A percentile compares a stretch with the other conserved stretches of the same genome.
These are phyloP conservation scores for Scedosporium boydii DNA, from an alignment of 2,329 filamentous ascomycete genomes.

Conservation along the genomic window DNA sequence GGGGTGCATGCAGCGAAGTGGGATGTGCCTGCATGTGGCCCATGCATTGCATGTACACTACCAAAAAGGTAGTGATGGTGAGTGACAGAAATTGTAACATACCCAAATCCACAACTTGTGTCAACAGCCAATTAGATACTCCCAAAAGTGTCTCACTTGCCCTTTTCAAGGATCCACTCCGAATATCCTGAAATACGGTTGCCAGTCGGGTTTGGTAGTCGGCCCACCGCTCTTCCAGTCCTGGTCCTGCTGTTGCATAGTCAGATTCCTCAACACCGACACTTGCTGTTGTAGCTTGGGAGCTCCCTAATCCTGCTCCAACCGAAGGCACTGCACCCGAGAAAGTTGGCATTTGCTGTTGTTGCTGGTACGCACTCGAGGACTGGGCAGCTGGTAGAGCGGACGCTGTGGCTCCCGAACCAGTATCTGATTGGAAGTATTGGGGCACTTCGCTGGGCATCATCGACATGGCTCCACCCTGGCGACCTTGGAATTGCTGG, in stretches of 20 bases:
- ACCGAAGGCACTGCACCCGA: conserved; percentile 31
- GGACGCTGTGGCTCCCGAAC: conserved; percentile 42
- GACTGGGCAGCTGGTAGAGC: conserved; percentile 40
- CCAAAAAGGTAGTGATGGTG: not conserved
- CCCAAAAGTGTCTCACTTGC: conserved; percentile 43
- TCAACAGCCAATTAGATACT: conserved; percentile 46
- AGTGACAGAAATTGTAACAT: conserved; percentile 17
- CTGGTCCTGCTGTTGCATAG: conserved; percentile 38
- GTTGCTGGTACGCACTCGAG: conserved; percentile 50
- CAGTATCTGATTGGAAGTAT: conserved; percentile 50
- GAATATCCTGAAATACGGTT: conserved; percentile 62
- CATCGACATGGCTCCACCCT: conserved; percentile 69
- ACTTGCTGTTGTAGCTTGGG: conserved; percentile 28
- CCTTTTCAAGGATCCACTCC: conserved; percentile 37
- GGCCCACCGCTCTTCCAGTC: conserved; percentile 60
- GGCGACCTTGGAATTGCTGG: conserved; percentile 66
- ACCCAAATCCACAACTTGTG: conserved; percentile 47
- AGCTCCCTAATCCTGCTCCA: conserved; percentile 24
- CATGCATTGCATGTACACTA: not conserved
- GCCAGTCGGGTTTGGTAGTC: conserved; percentile 53
- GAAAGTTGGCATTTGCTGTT: conserved; percentile 42
- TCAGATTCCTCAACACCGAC: conserved; percentile 46
- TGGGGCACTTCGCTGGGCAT: conserved; percentile 52
- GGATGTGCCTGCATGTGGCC: conserved; percentile 1
- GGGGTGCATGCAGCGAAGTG: not conserved